Conservation (phyloP, 176 grass and related monocot species). For the Cenchrus purpureus region DNA sequence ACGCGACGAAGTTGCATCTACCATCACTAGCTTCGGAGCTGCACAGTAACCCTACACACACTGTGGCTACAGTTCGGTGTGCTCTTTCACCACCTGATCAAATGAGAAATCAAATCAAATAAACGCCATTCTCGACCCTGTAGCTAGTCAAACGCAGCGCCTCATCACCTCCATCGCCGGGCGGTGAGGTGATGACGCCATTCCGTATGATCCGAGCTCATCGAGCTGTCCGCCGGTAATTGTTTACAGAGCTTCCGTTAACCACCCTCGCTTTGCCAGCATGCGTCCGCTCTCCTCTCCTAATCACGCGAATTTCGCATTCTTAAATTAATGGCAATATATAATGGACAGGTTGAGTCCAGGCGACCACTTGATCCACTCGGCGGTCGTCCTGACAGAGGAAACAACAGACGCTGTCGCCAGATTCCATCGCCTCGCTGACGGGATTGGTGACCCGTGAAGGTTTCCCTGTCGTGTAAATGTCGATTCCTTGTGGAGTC, state of each 20-base stretch:
- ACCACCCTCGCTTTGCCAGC: conserved; percentile 5
- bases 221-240: background rate
- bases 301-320: background rate
- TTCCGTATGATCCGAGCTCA: conserved; percentile 13
- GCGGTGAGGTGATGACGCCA: background rate
- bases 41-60: conserved; percentile 12
- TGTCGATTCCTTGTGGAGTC: conserved; percentile 12
- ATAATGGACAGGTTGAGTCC: background rate
- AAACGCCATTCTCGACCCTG: background rate
- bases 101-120: background rate
- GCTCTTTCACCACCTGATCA: background rate
- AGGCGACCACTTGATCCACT: conserved; percentile 31
- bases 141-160: conserved; percentile 14
- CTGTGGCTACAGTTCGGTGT: background rate
- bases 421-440: background rate
- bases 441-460: conserved; percentile 9
- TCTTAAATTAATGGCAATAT: background rate
- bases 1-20: background rate
- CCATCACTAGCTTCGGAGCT: background rate
- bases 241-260: background rate
- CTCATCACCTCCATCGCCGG: background rate
- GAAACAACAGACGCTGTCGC: conserved; percentile 26
- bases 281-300: background rate
- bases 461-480: background rate
- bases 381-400: conserved; percentile 24